These are phyloP conservation scores for Sporisorium scitamineum DNA, from an alignment of 1,284 basidiomycete genomes.

Conservation along the genomic window DNA sequence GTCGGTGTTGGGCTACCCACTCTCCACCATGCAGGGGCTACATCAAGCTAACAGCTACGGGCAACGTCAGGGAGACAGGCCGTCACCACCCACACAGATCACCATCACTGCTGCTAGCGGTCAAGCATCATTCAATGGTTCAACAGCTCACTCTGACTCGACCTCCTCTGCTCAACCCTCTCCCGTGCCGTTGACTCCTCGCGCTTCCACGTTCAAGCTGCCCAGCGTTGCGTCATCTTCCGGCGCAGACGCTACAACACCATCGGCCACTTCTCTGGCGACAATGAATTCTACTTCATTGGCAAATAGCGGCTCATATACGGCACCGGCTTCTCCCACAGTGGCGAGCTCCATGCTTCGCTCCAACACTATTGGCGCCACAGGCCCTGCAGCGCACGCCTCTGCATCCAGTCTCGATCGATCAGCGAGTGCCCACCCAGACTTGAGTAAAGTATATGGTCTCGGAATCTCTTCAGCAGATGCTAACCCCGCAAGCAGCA, in stretches of 20 bases:
- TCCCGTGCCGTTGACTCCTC: constrained; percentile 27
- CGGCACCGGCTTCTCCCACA: constrained; percentile 29
- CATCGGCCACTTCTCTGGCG: background rate
- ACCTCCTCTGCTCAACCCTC: constrained; percentile 24
- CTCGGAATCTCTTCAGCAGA: constrained; percentile 35
- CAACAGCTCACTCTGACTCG: constrained; percentile 2
- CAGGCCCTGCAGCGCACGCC: background rate
- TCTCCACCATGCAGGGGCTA: background rate
- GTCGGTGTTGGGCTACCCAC: constrained; percentile 1
- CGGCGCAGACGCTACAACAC: constrained; percentile 7
- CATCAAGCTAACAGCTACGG: background rate
- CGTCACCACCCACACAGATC: constrained; percentile 24
- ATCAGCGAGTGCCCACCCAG: constrained; percentile 27
- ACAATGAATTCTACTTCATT: background rate
- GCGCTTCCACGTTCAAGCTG: constrained; percentile 28
- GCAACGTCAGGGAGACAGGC: constrained; percentile 3
- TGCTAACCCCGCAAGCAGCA: constrained; percentile 3
- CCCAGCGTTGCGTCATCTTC: constrained; percentile 8
- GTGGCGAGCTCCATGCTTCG: constrained; percentile 27
- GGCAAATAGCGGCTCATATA: constrained; percentile 23
- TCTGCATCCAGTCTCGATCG: constrained; percentile 15
- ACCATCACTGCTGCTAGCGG: constrained; percentile 21
- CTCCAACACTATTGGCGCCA: constrained; percentile 21
- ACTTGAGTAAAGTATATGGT: constrained; percentile 24
- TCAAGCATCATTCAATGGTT: background rate